These are phyloP conservation scores for Clonostachys rhizophaga DNA, from an alignment of 2,329 filamentous ascomycete genomes.

Conservation along the genomic window DNA sequence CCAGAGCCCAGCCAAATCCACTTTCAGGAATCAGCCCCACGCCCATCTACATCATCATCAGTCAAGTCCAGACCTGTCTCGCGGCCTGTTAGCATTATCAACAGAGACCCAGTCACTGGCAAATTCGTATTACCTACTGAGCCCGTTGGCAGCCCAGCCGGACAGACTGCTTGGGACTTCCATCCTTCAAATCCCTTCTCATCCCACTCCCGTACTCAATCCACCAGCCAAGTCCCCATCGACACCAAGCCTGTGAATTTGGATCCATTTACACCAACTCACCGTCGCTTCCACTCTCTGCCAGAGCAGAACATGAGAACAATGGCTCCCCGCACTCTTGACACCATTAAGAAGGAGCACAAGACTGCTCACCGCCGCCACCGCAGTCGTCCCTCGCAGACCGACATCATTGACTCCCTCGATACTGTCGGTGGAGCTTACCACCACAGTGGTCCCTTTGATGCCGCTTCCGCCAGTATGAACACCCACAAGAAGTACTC, in stretches of 20 bases:
- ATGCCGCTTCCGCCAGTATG: conserved; percentile 71
- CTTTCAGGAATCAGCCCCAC: neutral
- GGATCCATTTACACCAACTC: neutral
- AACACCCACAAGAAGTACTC: conserved; percentile 61
- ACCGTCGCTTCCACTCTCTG: conserved; percentile 10
- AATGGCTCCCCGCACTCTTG: conserved; percentile 60
- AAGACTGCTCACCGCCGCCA: conserved; percentile 60
- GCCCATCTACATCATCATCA: neutral
- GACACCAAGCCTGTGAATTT: neutral
- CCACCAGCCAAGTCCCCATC: neutral
- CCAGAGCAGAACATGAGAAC: conserved; percentile 55
- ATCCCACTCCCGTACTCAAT: conserved; percentile 7
- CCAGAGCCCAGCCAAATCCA: conserved; percentile 61
- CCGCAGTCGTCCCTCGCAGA: conserved; percentile 58
- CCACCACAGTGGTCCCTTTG: conserved; percentile 88
- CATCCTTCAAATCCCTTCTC: conserved; percentile 38
- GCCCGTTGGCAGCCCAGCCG: conserved; percentile 35
- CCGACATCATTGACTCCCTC: conserved; percentile 77
- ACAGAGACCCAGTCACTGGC: conserved; percentile 15
- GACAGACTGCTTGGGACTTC: conserved; percentile 41
- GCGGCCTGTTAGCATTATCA: conserved; percentile 2
- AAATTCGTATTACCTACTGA: no score
- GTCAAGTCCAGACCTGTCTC: conserved; percentile 2
- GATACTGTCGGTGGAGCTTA: conserved; percentile 67
- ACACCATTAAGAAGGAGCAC: conserved; percentile 55